Evolutionary conservation across 2,329 filamentous ascomycete species (phyloP).

Genomic region (Lasiodiplodia hormozganensis): DNA sequence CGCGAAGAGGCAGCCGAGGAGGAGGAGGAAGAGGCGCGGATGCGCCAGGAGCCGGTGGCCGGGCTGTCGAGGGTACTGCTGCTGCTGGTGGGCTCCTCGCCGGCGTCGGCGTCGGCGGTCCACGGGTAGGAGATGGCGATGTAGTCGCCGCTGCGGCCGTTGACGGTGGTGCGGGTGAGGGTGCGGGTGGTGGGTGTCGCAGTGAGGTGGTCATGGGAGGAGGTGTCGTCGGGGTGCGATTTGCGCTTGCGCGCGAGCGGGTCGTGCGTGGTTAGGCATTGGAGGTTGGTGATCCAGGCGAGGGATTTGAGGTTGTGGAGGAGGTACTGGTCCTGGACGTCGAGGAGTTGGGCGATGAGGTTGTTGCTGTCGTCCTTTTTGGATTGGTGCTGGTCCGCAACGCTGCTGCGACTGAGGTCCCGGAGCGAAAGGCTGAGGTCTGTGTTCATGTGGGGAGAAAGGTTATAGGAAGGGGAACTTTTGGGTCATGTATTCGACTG

Average conservation of each 20-base stretch:
- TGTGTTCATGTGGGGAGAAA: constrained; percentile 11
- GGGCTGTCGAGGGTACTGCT: background rate
- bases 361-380: constrained; percentile 44
- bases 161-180: constrained; percentile 35
- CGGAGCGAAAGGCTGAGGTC: constrained; percentile 2
- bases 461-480: background rate
- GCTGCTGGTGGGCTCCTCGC: background rate
- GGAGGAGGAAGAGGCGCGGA: background rate
- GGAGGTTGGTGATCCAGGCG: constrained; percentile 19
- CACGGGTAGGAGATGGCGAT: constrained; percentile 27
- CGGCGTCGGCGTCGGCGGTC: background rate
- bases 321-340: constrained; percentile 48
- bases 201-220: background rate
- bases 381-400: constrained; percentile 42
- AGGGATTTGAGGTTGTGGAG: constrained; percentile 25
- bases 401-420: background rate
- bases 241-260: constrained; percentile 19
- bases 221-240: background rate
- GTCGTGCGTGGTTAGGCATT: background rate
- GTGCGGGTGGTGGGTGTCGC: background rate
- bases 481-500: background rate
- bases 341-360: constrained; percentile 56
- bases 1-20: background rate
- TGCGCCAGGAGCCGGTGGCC: constrained; percentile 13
- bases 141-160: constrained; percentile 27